Conservation (phyloP, 257 asterid species). For the Ocimum tenuiflorum region DNA sequence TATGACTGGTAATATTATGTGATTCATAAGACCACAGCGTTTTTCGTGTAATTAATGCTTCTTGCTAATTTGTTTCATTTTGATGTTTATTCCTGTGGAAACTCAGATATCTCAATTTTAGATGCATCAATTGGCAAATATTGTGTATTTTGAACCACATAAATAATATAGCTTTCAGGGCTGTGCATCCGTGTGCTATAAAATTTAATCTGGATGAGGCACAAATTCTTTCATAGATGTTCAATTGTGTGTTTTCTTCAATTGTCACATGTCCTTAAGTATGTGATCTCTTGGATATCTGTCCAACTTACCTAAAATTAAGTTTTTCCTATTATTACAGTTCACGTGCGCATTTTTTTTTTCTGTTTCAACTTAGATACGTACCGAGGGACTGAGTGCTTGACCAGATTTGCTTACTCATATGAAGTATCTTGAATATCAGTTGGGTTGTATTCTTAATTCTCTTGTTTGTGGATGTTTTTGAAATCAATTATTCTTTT, state of each 20-base stretch:
- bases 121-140: background rate
- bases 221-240: background rate
- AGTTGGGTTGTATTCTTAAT: constrained; percentile 4
- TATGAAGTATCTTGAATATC: background rate
- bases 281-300: background rate
- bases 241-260: background rate
- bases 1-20: constrained; percentile 74
- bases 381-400: too few species aligned
- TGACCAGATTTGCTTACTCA: background rate
- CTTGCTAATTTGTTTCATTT: constrained; percentile 4
- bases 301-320: too few species aligned
- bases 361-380: too few species aligned
- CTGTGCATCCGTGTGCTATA: background rate
- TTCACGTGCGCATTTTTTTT: too few species aligned
- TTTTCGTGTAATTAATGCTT: constrained; percentile 10
- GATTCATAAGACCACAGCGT: constrained; percentile 13
- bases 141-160: constrained; percentile 1
- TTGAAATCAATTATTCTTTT: constrained; percentile 17
- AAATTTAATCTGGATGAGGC: background rate
- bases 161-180: background rate
- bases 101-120: background rate
- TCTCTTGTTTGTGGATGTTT: constrained; percentile 8
- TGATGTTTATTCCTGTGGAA: background rate
- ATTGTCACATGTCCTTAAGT: background rate
- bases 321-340: background rate